Evolutionary conservation across 2,329 filamentous ascomycete genomes (phyloP).

Genomic region (Fusarium sp.): DNA sequence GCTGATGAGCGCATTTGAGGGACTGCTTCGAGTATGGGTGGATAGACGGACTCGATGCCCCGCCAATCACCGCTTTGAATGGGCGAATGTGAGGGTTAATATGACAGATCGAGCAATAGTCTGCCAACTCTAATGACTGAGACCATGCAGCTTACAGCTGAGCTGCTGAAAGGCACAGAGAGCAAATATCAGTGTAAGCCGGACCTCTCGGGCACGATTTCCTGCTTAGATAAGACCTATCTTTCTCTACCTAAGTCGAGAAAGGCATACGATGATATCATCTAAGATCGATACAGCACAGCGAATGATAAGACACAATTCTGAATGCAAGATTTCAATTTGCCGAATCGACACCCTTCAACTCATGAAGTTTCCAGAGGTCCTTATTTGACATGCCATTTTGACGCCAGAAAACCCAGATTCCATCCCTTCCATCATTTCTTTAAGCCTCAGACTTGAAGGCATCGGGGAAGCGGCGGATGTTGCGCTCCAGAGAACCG

Average conservation of each 20-base stretch:
- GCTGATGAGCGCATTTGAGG: slow-evolving; percentile 13
- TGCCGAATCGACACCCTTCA: slow-evolving; percentile 54
- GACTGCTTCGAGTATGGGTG: slow-evolving; percentile 3
- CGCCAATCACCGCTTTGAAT: slow-evolving; percentile 18
- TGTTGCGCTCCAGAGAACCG: slow-evolving; percentile 87
- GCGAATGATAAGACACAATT: slow-evolving; percentile 16
- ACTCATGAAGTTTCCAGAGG: slow-evolving; percentile 53
- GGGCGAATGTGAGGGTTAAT: slow-evolving; percentile 4
- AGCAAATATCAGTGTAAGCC: background rate
- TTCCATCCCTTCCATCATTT: slow-evolving; percentile 57
- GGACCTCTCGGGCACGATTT: background rate
- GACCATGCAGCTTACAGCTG: background rate
- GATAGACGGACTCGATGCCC: slow-evolving; percentile 11
- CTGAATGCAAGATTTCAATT: slow-evolving; percentile 54
- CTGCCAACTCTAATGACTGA: slow-evolving; percentile 1
- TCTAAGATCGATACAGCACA: slow-evolving; percentile 14
- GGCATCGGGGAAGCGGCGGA: slow-evolving; percentile 94
- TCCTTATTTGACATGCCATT: slow-evolving; percentile 61
- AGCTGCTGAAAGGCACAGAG: background rate
- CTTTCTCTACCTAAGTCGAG: background rate
- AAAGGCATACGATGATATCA: slow-evolving; percentile 19
- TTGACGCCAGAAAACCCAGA: slow-evolving; percentile 63
- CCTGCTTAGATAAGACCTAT: slow-evolving; percentile 1
- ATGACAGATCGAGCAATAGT: slow-evolving; percentile 4
- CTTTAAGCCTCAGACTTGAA: slow-evolving; percentile 76